Percentiles rank a stretch among this genome's conserved stretches.
Conservation (phyloP, 164 flowering plant genomes). For the Cinnamomum micranthum region DNA sequence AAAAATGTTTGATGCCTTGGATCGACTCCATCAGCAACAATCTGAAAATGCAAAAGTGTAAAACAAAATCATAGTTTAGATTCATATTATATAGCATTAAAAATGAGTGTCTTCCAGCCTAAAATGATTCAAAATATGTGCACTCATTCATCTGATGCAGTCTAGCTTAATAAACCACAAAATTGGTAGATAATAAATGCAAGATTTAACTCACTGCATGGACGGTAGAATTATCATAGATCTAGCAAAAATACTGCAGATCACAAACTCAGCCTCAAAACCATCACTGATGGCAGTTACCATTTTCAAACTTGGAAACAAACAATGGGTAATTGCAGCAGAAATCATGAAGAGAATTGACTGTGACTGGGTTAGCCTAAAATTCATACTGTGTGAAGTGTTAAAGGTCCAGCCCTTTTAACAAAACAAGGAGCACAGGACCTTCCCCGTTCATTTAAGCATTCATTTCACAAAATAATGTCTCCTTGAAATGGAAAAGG, state of each 20-base stretch:
- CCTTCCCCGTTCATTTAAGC: background rate
- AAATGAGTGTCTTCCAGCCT: no score
- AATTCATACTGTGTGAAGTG: background rate
- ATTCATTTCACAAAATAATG: background rate
- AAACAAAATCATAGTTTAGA: no score
- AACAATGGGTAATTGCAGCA: background rate
- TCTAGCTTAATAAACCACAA: background rate
- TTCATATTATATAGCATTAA: background rate
- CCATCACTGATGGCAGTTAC: background rate
- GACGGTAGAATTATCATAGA: background rate
- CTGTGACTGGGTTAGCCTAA: background rate
- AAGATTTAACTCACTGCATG: background rate
- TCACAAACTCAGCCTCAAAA: background rate
- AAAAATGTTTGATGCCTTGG: constrained; percentile 61
- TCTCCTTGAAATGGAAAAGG: background rate
- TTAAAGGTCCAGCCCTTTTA: background rate
- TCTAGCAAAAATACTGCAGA: background rate
- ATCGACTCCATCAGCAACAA: constrained; percentile 59
- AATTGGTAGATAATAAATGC: background rate
- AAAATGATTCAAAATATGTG: no score
- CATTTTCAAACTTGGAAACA: background rate
- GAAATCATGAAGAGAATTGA: background rate
- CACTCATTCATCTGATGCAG: no score
- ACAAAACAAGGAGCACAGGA: background rate
- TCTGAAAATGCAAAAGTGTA: constrained; percentile 32